Percentiles rank a stretch among this genome's conserved stretches.
Conservation (phyloP, 176 grass and related monocot species). For the Lolium rigidum region DNA sequence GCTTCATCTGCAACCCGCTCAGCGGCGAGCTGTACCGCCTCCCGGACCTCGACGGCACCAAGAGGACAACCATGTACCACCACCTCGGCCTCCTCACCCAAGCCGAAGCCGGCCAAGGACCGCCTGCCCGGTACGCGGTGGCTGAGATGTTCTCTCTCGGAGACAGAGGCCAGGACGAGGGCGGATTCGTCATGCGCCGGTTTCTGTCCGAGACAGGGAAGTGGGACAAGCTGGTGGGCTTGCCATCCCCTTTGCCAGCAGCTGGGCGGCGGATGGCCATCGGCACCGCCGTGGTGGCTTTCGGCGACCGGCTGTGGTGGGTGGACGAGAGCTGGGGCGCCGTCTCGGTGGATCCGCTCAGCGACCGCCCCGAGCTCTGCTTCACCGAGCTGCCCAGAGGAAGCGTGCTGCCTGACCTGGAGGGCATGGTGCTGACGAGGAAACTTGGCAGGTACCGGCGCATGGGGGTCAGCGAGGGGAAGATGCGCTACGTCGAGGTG, state of each 20-base stretch:
- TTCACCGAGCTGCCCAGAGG: background rate
- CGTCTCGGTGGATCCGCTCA: conserved; percentile 37
- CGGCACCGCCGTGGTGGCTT: conserved; percentile 1
- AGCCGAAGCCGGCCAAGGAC: too few species aligned
- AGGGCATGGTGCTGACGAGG: too few species aligned
- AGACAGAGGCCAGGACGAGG: background rate
- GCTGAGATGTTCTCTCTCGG: background rate
- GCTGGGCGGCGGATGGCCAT: background rate
- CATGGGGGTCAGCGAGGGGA: too few species aligned
- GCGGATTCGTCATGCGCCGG: conserved; percentile 20
- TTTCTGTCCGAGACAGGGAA: conserved; percentile 34
- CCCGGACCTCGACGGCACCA: too few species aligned
- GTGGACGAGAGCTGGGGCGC: conserved; percentile 37
- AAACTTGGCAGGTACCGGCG: too few species aligned
- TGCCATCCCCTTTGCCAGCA: background rate
- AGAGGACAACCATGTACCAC: too few species aligned
- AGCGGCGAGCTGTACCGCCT: too few species aligned
- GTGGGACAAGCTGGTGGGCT: background rate
- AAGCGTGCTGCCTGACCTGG: too few species aligned
- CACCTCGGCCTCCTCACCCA: too few species aligned
- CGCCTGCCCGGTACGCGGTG: too few species aligned
- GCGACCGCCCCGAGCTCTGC: conserved; percentile 14
- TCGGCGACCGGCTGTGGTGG: conserved; percentile 44
- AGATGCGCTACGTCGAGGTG: too few species aligned
- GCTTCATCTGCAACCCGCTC: too few species aligned